These are phyloP conservation scores for Zea mays DNA, from an alignment of 176 grass and related monocot species.

Conservation along the genomic window Zm-B73-REFERENCE-NAM-5.0 NC_050105.1:5337501-5338000, in stretches of 20 bases:
- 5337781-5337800: neutral
- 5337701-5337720: neutral
- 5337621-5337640: neutral
- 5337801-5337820: neutral
- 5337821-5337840: too few relatives aligned
- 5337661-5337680: slow-evolving; percentile 33
- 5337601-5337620: slow-evolving; percentile 10
- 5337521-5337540: neutral
- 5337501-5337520: slow-evolving; percentile 19
- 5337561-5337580: slow-evolving; percentile 17
- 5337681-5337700: neutral
- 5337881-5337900: too few relatives aligned
- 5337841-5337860: too few relatives aligned
- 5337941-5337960: too few relatives aligned
- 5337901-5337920: too few relatives aligned
- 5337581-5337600: slow-evolving; percentile 8
- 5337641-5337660: neutral
- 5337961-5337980: too few relatives aligned
- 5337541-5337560: slow-evolving; percentile 9
- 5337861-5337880: too few relatives aligned
- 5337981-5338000: too few relatives aligned
- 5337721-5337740: neutral
- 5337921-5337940: too few relatives aligned
- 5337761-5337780: neutral
- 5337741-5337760: neutral